Evolutionary conservation across 495 filamentous ascomycete genomes (phyloP), one percentile per base, ranked within the genome.

Genomic region (Glonium stellatum): DNA sequence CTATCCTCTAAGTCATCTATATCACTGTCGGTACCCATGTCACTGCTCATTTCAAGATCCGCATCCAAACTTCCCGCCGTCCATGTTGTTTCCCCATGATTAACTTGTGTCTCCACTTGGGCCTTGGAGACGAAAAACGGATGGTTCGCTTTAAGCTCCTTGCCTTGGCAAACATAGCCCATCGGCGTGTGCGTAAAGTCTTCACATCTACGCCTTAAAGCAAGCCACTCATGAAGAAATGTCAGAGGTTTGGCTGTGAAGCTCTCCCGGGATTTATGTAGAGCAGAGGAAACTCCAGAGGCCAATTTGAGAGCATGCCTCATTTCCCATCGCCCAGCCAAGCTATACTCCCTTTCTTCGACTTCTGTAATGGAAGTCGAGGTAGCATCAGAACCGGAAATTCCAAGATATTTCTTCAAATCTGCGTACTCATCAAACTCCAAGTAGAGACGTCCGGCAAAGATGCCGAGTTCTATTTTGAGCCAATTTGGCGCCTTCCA

Each of bases 361-460:
- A n/a, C n/a, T n/a, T n/a, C n/a, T n/a, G n/a, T n/a, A n/a, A n/a
- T n/a, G n/a, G n/a, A n/a, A n/a, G n/a, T n/a, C n/a, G n/a, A n/a
- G n/a, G n/a, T n/a, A n/a, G n/a, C 27, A 31, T 31, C 27, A 3
- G 12, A 4, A 11, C 13, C 39, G 2, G 10, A 4, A 44, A 44
- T 4, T 1, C 69, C 66, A 10, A 78, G 61, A 23, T 65, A 69
- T 1, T 65, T 47, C 1, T 54, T 55, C 44, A 76, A 12, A 4
- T 35, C 59, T 5, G 60, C 23, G 41, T 78, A 76, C 36, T 81
- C 78, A 0, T 66, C 50, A 27, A 67, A 78, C 2, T 77, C 68
- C 57, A 84, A 78, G 58, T 85, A 86, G 0, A 85, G 68, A 1
- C 81, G 71, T 0, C 81, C 82, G 5, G 77, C 71, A 27, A 84